Conservation (phyloP, 352 stramenopile genomes). For the Phytopythium vexans region DNA sequence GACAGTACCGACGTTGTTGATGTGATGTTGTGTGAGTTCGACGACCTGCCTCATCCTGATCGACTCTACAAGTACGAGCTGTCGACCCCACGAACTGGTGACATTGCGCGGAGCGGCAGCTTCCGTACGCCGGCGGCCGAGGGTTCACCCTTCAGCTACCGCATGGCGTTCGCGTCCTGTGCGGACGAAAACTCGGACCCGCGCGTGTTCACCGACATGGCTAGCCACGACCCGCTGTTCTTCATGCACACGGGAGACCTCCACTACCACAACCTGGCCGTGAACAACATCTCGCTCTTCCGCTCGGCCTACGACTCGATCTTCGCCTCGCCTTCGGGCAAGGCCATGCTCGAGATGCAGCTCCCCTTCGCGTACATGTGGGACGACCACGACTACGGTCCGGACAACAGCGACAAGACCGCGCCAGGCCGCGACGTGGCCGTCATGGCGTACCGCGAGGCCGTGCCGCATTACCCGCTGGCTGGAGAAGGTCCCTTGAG, state of each 20-base stretch:
- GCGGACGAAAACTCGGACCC: constrained; percentile 79
- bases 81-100: constrained; percentile 25
- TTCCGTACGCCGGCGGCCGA: constrained; percentile 49
- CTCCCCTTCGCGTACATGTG: constrained; percentile 89
- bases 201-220: constrained; percentile 45
- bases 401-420: constrained; percentile 85
- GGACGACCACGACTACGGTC: constrained; percentile 89
- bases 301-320: constrained; percentile 65
- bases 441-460: constrained; percentile 75
- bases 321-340: constrained; percentile 62
- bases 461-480: constrained; percentile 75
- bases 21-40: constrained; percentile 46
- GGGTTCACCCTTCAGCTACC: constrained; percentile 54
- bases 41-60: constrained; percentile 41
- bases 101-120: constrained; percentile 29
- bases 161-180: constrained; percentile 78
- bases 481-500: constrained; percentile 11
- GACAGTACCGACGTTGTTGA: constrained; percentile 26
- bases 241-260: constrained; percentile 89
- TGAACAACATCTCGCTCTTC: constrained; percentile 62
- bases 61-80: constrained; percentile 65
- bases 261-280: constrained; percentile 82
- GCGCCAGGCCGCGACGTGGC: constrained; percentile 67
- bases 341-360: constrained; percentile 79
- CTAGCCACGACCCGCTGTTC: constrained; percentile 62